These are phyloP conservation scores for Phlebiopsis gigantea DNA, from an alignment of 768 basidiomycete species.

Conservation along the genomic window DNA sequence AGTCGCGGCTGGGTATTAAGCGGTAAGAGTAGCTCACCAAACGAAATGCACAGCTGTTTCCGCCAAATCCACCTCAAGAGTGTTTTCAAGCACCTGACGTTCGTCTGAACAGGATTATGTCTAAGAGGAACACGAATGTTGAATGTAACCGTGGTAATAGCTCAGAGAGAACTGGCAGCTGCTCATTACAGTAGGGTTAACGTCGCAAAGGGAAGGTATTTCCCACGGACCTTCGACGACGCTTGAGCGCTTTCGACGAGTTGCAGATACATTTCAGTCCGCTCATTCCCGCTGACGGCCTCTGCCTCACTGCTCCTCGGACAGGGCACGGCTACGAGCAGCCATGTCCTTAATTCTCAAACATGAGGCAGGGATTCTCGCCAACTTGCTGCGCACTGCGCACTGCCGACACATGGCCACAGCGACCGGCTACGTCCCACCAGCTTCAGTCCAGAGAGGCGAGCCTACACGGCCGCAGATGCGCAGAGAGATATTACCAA, in stretches of 20 bases:
- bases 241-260: background rate
- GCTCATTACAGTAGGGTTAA: background rate
- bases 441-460: constrained; percentile 4
- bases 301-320: background rate
- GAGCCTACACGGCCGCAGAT: background rate
- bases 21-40: too few relatives aligned
- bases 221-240: background rate
- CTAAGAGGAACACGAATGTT: too few relatives aligned
- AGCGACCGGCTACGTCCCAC: constrained; percentile 1
- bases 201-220: background rate
- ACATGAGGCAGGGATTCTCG: background rate
- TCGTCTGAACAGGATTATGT: too few relatives aligned
- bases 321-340: background rate
- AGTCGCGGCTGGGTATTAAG: too few relatives aligned
- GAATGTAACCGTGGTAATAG: too few relatives aligned
- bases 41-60: too few relatives aligned
- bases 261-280: background rate
- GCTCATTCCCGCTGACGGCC: background rate
- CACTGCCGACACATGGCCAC: background rate
- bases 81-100: too few relatives aligned
- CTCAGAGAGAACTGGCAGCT: too few relatives aligned
- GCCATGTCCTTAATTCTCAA: background rate
- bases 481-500: constrained; percentile 32
- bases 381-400: background rate
- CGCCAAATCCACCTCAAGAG: too few relatives aligned